Percentiles rank a stretch among this genome's conserved stretches.
Evolutionary conservation across 192 early-diverging fungal genomes (phyloP).

Genomic region (Haplosporangium gracile): DNA sequence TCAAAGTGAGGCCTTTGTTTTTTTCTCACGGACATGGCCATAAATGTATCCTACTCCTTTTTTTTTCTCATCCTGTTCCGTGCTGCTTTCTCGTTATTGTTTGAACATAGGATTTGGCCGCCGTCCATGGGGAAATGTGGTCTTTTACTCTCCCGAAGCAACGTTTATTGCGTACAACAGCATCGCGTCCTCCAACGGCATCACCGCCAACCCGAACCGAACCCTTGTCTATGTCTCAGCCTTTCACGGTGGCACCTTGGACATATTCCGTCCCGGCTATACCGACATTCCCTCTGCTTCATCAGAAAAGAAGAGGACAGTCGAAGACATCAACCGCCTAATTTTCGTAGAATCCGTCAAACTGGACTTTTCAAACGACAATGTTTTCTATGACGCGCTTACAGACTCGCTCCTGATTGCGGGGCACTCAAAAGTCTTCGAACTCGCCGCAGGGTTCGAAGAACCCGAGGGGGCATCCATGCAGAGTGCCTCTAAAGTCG

Average conservation of each 20-base stretch:
- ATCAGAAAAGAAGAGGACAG: background rate
- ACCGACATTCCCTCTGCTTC: background rate
- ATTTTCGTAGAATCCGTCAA: background rate
- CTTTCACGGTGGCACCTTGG: background rate
- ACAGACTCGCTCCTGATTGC: background rate
- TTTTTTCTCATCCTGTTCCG: background rate
- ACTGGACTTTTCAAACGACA: background rate
- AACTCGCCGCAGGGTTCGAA: background rate
- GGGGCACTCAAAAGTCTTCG: background rate
- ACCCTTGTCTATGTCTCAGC: constrained; percentile 7
- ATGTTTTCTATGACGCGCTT: background rate
- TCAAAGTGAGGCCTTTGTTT: background rate
- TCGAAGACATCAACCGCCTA: background rate
- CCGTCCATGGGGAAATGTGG: background rate
- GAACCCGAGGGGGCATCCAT: background rate
- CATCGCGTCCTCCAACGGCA: constrained; percentile 3
- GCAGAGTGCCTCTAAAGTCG: background rate
- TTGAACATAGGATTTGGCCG: background rate
- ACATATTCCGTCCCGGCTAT: constrained; percentile 2
- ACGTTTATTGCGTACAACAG: background rate
- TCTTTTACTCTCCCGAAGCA: background rate
- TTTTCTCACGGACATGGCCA: background rate
- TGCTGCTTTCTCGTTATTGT: too few relatives aligned
- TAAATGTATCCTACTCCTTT: too few relatives aligned
- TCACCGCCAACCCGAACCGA: constrained; percentile 1